These are phyloP conservation scores for Choanephora cucurbitarum DNA, from an alignment of 371 early-diverging fungal species.

Conservation along the genomic window DNA sequence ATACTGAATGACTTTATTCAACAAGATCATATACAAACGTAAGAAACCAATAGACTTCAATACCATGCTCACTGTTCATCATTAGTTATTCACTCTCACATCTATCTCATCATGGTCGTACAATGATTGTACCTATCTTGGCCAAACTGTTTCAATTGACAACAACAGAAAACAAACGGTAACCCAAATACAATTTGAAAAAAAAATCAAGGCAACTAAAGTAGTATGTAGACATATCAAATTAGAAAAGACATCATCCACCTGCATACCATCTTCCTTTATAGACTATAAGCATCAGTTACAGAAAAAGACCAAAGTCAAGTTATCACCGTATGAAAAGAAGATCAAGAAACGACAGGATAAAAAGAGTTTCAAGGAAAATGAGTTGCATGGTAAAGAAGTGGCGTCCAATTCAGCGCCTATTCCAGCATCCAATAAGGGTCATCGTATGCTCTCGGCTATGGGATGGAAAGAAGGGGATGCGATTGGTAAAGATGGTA, in stretches of 20 bases:
- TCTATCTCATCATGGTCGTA: constrained; percentile 18
- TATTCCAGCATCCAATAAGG: constrained; percentile 70
- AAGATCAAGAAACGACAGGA: constrained; percentile 12
- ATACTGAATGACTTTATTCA: constrained; percentile 14
- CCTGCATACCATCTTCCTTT: constrained; percentile 7
- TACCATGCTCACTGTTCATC: background rate
- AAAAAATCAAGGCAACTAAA: too few relatives aligned
- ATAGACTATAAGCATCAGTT: background rate
- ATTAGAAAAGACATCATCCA: constrained; percentile 10
- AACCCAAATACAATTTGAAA: too few relatives aligned
- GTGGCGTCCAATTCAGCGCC: constrained; percentile 69
- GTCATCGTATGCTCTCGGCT: constrained; percentile 78
- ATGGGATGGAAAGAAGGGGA: constrained; percentile 86
- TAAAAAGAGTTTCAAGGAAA: background rate
- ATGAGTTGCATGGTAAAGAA: constrained; percentile 28
- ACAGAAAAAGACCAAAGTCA: background rate
- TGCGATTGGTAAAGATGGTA: constrained; percentile 82
- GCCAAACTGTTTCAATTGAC: constrained; percentile 21
- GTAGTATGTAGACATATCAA: constrained; percentile 7
- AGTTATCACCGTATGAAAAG: constrained; percentile 8
- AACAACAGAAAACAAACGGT: background rate
- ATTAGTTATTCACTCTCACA: constrained; percentile 6
- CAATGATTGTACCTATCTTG: constrained; percentile 15
- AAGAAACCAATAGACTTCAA: background rate
- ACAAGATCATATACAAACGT: constrained; percentile 1